Base-by-base conservation (phyloP, 2,329 filamentous ascomycete genomes). In the Colletotrichum sidae region DNA sequence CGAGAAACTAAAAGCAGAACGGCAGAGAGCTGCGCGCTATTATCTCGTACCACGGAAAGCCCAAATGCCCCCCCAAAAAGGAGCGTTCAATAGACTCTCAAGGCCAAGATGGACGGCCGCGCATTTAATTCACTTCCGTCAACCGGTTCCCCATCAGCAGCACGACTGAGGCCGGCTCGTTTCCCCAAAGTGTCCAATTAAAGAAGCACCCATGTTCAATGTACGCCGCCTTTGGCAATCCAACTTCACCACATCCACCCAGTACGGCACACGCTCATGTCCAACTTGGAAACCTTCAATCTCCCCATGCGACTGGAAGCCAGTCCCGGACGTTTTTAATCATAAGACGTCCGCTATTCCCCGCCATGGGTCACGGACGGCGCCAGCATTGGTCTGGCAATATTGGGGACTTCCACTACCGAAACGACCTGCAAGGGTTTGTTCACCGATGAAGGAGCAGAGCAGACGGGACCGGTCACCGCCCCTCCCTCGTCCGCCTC, bases 371-470 rank as follows among this genome's bases (percentile, higher is more conserved):
- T 46, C 58, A 50, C 50, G 42, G n/a, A 11, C 42, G 41, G 33
- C 25, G 45, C 45, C 37, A 60, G 60, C 33, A 12, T 46, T 49
- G 37, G 37, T 41, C 52, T 49, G 58, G n/a, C 46, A 42, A 64
- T 53, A 54, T 37, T 15, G 45, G 41, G 13, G 47, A 58, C 58
- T 56, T 42, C 47, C 58, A 53, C 33, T 44, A 39, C 47, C 41
- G 62, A 62, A 41, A 49, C 58, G 58, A 62, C 62, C 46, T 65
- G 44, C 37, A 58, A 54, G 41, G 49, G 60, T 17, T 55, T 11
- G 11, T 35, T 13, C 25, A 46, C 51, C 38, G 44, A 17, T 45
- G 25, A 25, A 25, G 25, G 25, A 25, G 25, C 25, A 25, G 25
- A 25, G 25, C 42, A 47, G 58, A 46, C 34, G 58, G 37, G 38